These are phyloP conservation scores for Botrytis aclada DNA, from an alignment of 2,329 filamentous ascomycete genomes.

Conservation along the genomic window DNA sequence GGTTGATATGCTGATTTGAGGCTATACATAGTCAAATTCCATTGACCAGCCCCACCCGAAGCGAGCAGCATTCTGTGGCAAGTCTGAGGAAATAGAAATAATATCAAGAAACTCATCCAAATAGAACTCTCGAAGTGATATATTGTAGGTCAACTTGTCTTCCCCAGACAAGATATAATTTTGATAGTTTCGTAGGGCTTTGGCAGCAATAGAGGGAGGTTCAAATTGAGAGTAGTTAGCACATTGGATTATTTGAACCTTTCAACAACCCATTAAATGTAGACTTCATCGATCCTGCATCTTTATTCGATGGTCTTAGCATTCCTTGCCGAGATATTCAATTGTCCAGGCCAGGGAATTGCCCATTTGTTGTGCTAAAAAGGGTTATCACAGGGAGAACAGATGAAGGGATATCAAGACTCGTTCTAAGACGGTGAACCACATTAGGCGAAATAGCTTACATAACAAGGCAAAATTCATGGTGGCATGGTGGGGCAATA, in stretches of 20 bases:
- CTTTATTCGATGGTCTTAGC: constrained; percentile 10
- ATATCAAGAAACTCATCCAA: background rate
- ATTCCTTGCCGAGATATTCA: constrained; percentile 15
- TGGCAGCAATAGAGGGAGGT: background rate
- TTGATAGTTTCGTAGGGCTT: background rate
- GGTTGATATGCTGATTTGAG: constrained; percentile 18
- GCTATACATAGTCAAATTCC: constrained; percentile 21
- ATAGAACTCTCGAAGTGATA: background rate
- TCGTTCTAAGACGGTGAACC: background rate
- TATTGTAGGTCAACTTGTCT: no score
- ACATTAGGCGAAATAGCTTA: background rate
- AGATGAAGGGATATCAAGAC: constrained; percentile 2
- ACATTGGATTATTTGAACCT: background rate
- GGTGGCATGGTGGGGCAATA: constrained; percentile 9
- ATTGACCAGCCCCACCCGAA: constrained; percentile 22
- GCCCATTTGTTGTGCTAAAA: background rate
- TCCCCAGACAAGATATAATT: background rate
- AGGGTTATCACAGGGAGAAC: constrained; percentile 6
- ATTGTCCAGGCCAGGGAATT: background rate
- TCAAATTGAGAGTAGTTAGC: background rate
- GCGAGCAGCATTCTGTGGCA: background rate
- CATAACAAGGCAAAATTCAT: constrained; percentile 6
- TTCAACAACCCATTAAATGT: background rate
- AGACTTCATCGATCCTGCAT: background rate
- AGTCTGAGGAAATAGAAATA: background rate